A percentile compares a stretch with the other conserved stretches of the same genome.
Evolutionary conservation across 2,329 filamentous ascomycete species (phyloP).

Genomic region (Aspergillus luchuensis): DNA sequence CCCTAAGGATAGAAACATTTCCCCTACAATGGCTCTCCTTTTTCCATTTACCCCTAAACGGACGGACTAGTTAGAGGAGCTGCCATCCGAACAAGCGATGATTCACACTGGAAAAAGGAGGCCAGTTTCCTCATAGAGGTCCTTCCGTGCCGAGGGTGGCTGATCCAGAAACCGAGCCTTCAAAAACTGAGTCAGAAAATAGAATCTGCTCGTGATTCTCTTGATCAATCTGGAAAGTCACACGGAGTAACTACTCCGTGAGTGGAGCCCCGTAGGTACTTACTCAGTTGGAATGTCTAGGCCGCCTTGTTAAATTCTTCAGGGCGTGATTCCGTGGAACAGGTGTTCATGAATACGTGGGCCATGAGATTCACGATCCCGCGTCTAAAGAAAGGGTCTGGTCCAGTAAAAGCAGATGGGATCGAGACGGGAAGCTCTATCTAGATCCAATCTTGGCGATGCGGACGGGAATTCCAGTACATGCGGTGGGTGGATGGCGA

Average conservation of each 20-base stretch:
- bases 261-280: background rate
- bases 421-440: background rate
- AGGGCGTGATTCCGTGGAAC: background rate
- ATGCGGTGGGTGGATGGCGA: background rate
- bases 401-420: background rate
- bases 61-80: background rate
- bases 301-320: background rate
- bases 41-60: background rate
- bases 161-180: background rate
- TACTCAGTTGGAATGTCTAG: background rate
- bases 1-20: background rate
- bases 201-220: background rate
- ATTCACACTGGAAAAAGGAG: background rate
- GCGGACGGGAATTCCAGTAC: background rate
- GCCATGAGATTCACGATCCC: background rate
- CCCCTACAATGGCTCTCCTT: background rate
- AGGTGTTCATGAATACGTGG: background rate
- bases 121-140: background rate
- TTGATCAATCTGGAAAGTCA: background rate
- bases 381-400: background rate
- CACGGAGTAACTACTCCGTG: background rate
- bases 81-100: background rate
- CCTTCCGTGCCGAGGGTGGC: background rate
- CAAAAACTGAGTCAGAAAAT: background rate
- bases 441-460: background rate